Base-by-base conservation (phyloP, 495 filamentous ascomycete genomes). In the Cudoniella acicularis region DNA sequence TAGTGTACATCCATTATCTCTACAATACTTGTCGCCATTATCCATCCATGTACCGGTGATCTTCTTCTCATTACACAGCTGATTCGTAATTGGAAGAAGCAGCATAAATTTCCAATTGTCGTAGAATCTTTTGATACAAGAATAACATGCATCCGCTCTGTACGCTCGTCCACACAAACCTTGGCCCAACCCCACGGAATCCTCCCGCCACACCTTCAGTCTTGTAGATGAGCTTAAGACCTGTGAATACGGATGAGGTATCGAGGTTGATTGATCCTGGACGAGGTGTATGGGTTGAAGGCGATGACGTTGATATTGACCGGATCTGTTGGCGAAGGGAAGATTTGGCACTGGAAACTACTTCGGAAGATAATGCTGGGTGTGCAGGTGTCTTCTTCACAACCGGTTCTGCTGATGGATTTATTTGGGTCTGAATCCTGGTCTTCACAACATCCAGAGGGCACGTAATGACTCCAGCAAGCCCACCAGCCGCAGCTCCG, bases 371-470 rank as follows among this genome's bases (percentile, higher is more conserved):
- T 4, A 36, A 9, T 9, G 42, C 58, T 70, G 60, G 24, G 54
- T 45, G 43, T 64, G 23, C 27, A 43, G 49, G 24, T 13, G 56
- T 23, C 26, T 50, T 18, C 36, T 51, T 54, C 17, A 59, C 20
- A 26, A 40, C 21, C 2, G 54, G 25, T 22, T 30, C 43, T 17
- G 56, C 40, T 10, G 62, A 49, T 8, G 63, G 52, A 49, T 94
- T 87, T 42, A 94, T 78, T 70, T 98, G 93, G 1, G 94, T 98
- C 70, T 98, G 94, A n/a, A 98, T 87, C 49, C 94, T 81, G 0
- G 94, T 98, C 74, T 98, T 98, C 50, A 98, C 95, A 2, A 98
- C 94, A 67, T 98, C 94, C 62, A 98, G 81, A 13, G 94, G 94
- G 68, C 92, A 96, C 1, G 94, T 98, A 0, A 98, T 85, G 2